phyloP scores from a whole-genome alignment of 139 green algal genomes.

The Dunaliella sp. region DNA sequence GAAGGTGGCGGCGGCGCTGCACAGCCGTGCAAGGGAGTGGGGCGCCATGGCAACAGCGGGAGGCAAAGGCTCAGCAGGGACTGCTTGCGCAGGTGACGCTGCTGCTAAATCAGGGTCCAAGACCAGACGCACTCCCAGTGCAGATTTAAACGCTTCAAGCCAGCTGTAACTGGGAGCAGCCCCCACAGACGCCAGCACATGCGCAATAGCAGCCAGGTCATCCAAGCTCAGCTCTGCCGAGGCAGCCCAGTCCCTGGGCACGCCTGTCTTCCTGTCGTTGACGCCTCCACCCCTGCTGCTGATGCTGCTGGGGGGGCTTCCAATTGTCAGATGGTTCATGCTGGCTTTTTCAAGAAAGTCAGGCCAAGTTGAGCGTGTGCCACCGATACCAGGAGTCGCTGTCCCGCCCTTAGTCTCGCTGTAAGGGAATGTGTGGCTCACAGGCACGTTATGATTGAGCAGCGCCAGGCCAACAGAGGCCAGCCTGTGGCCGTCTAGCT shows the following conservation, averaged over 20 bases:
- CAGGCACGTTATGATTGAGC: too few relatives aligned
- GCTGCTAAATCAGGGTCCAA: too few relatives aligned
- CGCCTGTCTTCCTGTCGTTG: too few relatives aligned
- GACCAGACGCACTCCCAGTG: too few relatives aligned
- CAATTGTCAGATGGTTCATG: not conserved
- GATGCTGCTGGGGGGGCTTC: not conserved
- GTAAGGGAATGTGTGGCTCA: too few relatives aligned
- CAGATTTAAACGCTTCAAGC: not conserved
- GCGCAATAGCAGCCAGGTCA: not conserved
- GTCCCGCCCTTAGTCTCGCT: too few relatives aligned
- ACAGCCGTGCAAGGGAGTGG: not conserved
- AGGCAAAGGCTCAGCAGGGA: too few relatives aligned
- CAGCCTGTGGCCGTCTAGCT: not conserved
- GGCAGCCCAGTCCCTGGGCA: too few relatives aligned
- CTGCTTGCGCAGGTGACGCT: too few relatives aligned
- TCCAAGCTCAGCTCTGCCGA: too few relatives aligned
- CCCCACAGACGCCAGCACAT: not conserved
- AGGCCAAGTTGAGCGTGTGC: not conserved
- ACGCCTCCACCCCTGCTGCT: not conserved
- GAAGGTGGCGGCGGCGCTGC: not conserved
- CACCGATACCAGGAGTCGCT: too few relatives aligned
- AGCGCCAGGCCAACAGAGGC: not conserved
- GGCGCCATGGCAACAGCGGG: too few relatives aligned
- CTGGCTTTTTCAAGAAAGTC: not conserved
- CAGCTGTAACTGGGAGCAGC: not conserved